These are phyloP conservation scores for Flaveria trinervia DNA, from an alignment of 129 eudicot species.

Conservation along the genomic window DNA sequence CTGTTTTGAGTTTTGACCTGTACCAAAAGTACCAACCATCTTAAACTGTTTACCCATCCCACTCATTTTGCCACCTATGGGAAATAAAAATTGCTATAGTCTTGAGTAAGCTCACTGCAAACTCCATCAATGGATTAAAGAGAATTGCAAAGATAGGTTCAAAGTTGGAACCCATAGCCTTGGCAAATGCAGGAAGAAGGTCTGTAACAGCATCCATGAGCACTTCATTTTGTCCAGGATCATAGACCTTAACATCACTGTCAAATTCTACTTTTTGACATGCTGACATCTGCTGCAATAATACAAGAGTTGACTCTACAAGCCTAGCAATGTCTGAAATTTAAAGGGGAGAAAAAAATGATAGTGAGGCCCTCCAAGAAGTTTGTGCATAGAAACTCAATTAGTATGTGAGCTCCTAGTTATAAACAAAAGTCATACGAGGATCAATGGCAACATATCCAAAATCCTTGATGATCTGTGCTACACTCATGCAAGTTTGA, in stretches of 20 bases:
- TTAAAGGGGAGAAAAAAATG: background rate
- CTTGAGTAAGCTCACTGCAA: constrained; percentile 57
- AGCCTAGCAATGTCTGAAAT: constrained; percentile 65
- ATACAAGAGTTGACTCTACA: constrained; percentile 66
- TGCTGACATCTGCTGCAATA: constrained; percentile 65
- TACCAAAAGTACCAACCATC: background rate
- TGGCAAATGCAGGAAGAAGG: constrained; percentile 91
- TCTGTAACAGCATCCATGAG: constrained; percentile 98
- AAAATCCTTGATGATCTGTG: constrained; percentile 68
- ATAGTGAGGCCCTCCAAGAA: constrained; percentile 13
- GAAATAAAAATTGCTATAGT: background rate
- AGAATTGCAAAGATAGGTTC: constrained; percentile 69
- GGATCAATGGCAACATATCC: constrained; percentile 73
- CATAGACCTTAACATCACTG: constrained; percentile 68
- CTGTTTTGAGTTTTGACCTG: background rate
- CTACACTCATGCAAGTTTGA: constrained; percentile 86
- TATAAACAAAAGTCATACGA: constrained; percentile 40
- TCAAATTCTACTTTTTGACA: constrained; percentile 76
- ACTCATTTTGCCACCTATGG: background rate
- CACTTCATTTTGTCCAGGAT: constrained; percentile 71
- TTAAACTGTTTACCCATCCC: background rate
- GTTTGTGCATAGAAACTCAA: constrained; percentile 5
- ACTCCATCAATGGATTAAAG: constrained; percentile 75
- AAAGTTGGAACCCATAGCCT: constrained; percentile 81
- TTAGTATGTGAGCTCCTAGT: background rate